Evolutionary conservation across 495 filamentous ascomycete genomes (phyloP).

Genomic region (Hypoxylon crocopeplum): DNA sequence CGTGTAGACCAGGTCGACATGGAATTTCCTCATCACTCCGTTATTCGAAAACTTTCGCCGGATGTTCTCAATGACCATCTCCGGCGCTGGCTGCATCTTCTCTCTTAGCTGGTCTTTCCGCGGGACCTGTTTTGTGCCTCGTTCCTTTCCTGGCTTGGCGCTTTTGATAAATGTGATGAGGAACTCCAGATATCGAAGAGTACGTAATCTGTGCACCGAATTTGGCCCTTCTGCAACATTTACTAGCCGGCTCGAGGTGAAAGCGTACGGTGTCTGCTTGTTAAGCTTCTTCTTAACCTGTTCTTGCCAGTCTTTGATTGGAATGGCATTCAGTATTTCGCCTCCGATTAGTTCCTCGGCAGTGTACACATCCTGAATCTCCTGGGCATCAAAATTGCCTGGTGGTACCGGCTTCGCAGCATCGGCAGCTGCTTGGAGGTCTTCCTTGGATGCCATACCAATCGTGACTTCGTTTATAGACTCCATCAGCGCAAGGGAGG

Average conservation of each 20-base stretch:
- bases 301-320: conserved; percentile 78
- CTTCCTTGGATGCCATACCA: conserved; percentile 63
- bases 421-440: conserved; percentile 71
- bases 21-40: conserved; percentile 64
- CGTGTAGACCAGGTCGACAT: conserved; percentile 69
- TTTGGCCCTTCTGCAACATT: conserved; percentile 64
- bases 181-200: conserved; percentile 70
- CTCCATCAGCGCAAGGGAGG: conserved; percentile 67
- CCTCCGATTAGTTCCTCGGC: conserved; percentile 69
- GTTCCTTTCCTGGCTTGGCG: conserved; percentile 45
- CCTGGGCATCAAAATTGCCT: conserved; percentile 72
- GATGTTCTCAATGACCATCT: conserved; percentile 70
- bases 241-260: conserved; percentile 68
- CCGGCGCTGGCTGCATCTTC: conserved; percentile 58
- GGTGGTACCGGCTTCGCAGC: conserved; percentile 78
- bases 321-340: conserved; percentile 65
- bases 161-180: conserved; percentile 66
- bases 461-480: conserved; percentile 64
- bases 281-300: conserved; percentile 62
- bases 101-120: conserved; percentile 57
- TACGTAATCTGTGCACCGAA: conserved; percentile 61
- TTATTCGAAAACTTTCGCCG: conserved; percentile 72
- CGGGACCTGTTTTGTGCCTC: conserved; percentile 49
- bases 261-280: conserved; percentile 66
- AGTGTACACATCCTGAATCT: conserved; percentile 83